Conservation (phyloP, 164 flowering plant genomes). For the Litsea cubeba region DNA sequence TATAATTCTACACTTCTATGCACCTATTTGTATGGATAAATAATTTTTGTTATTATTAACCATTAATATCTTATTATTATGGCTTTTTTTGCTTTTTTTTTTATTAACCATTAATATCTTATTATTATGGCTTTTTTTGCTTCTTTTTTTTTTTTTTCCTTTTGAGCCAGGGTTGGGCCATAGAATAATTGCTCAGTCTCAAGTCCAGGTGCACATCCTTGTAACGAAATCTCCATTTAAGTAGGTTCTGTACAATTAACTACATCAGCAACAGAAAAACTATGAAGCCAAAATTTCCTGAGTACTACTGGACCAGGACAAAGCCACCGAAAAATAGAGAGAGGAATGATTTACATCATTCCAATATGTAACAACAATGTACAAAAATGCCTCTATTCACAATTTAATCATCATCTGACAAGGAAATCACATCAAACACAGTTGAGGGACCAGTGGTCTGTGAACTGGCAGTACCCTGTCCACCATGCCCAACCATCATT, state of each 20-base stretch:
- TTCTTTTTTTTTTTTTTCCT: too few relatives aligned
- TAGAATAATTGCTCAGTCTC: too few relatives aligned
- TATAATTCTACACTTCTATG: too few relatives aligned
- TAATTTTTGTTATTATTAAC: too few relatives aligned
- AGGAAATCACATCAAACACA: constrained; percentile 35
- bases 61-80: too few relatives aligned
- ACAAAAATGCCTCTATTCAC: background rate
- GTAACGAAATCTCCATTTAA: background rate
- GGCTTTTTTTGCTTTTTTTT: too few relatives aligned
- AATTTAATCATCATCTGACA: constrained; percentile 57
- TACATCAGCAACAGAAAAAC: background rate
- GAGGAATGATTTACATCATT: background rate
- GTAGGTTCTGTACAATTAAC: background rate
- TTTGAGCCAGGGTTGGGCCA: too few relatives aligned
- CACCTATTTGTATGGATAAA: too few relatives aligned
- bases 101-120: too few relatives aligned
- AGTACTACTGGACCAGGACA: background rate
- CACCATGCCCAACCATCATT: constrained; percentile 2
- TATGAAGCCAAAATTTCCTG: background rate
- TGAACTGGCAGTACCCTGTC: background rate
- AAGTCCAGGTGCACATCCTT: too few relatives aligned
- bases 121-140: too few relatives aligned
- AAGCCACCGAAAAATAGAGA: background rate
- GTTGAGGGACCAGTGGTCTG: constrained; percentile 4
- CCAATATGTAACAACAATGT: background rate